Conservation (phyloP, 495 filamentous ascomycete species). For the Aspergillus bertholletiae region DNA sequence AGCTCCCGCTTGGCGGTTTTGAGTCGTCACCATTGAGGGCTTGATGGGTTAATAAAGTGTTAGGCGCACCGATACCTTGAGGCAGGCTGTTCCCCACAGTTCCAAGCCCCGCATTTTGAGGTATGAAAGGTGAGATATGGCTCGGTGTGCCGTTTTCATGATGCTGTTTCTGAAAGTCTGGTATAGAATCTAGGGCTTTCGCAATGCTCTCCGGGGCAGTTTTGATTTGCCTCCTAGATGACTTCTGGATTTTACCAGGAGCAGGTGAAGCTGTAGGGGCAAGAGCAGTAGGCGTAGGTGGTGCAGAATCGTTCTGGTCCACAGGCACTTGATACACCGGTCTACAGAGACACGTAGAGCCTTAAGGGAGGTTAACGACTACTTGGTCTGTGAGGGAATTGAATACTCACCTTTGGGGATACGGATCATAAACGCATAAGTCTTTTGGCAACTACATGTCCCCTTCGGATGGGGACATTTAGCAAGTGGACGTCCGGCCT, state of each 20-base stretch:
- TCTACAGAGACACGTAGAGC: constrained; percentile 37
- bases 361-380: constrained; percentile 14
- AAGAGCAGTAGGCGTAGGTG: constrained; percentile 9
- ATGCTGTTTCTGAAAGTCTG: constrained; percentile 13
- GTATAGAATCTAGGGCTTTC: constrained; percentile 24
- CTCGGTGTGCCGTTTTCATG: constrained; percentile 17
- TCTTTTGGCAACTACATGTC: constrained; percentile 53
- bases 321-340: constrained; percentile 39
- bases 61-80: neutral
- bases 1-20: constrained; percentile 15
- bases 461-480: constrained; percentile 71
- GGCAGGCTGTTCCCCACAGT: neutral
- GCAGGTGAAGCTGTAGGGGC: constrained; percentile 14
- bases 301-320: constrained; percentile 12
- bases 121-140: constrained; percentile 8
- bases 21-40: neutral
- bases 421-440: constrained; percentile 49
- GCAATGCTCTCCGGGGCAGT: constrained; percentile 23
- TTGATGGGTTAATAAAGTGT: neutral
- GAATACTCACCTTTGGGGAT: constrained; percentile 43
- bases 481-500: constrained; percentile 74
- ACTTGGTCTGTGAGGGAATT: neutral
- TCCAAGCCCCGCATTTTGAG: constrained; percentile 1
- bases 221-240: constrained; percentile 21
- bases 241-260: constrained; percentile 27